phyloP scores from a whole-genome alignment of 495 filamentous ascomycete genomes.

The Xylaria longipes region DNA sequence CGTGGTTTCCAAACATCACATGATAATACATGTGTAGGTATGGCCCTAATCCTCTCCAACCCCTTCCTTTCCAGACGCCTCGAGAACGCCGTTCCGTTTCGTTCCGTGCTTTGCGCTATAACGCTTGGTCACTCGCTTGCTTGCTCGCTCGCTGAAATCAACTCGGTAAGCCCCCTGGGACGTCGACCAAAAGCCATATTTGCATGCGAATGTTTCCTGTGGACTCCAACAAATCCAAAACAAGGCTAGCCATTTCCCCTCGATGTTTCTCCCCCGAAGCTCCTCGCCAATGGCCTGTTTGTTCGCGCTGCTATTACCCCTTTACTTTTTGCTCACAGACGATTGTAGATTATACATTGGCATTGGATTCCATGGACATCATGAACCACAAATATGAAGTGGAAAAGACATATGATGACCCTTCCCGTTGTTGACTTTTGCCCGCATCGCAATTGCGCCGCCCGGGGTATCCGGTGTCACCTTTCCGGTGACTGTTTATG shows the following conservation, averaged over 20 bases:
- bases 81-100: constrained; percentile 12
- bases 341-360: constrained; percentile 31
- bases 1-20: constrained; percentile 13
- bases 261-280: neutral
- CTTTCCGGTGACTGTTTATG: constrained; percentile 31
- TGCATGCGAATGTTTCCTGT: neutral
- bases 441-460: constrained; percentile 23
- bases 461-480: constrained; percentile 40
- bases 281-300: constrained; percentile 1
- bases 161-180: neutral
- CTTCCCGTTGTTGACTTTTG: constrained; percentile 25
- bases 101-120: neutral
- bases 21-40: constrained; percentile 3
- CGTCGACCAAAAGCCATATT: constrained; percentile 5
- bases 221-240: neutral
- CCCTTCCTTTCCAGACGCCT: constrained; percentile 19
- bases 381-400: constrained; percentile 21
- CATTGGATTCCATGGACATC: constrained; percentile 22
- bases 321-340: constrained; percentile 23
- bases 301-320: neutral
- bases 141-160: constrained; percentile 16
- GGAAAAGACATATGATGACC: constrained; percentile 26
- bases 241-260: neutral
- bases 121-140: neutral
- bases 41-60: neutral